Conservation (phyloP, 1,139 yeast genomes). For the Lodderomyces metapsilosis region DNA sequence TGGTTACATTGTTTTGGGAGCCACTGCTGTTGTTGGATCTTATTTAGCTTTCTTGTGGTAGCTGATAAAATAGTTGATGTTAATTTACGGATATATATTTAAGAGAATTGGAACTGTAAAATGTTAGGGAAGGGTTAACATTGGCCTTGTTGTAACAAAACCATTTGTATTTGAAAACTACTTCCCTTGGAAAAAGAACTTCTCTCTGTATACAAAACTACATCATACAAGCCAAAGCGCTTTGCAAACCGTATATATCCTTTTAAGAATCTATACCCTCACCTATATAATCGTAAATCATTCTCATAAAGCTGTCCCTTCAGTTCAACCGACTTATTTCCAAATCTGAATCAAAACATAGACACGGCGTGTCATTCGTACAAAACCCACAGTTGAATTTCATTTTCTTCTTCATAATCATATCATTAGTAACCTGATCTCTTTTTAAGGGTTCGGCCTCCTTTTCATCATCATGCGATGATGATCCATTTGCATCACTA, state of each 20-base stretch:
- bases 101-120: too few relatives aligned
- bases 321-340: constrained; percentile 11
- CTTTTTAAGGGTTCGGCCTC: neutral
- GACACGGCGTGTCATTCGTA: constrained; percentile 39
- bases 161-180: too few relatives aligned
- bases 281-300: neutral
- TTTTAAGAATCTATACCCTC: neutral
- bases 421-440: constrained; percentile 7
- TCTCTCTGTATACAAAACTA: too few relatives aligned
- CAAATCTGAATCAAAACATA: constrained; percentile 37
- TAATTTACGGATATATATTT: neutral
- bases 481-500: neutral
- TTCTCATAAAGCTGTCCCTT: neutral
- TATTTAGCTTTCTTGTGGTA: constrained; percentile 45
- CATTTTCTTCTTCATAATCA: constrained; percentile 13
- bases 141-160: too few relatives aligned
- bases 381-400: constrained; percentile 42
- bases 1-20: constrained; percentile 79
- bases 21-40: constrained; percentile 65
- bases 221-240: too few relatives aligned
- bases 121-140: neutral
- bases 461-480: neutral
- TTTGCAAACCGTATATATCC: too few relatives aligned
- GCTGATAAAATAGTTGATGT: constrained; percentile 2
- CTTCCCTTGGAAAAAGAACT: too few relatives aligned